phyloP scores from a whole-genome alignment of 176 grass and related monocot genomes.

The Avena sativa region DNA sequence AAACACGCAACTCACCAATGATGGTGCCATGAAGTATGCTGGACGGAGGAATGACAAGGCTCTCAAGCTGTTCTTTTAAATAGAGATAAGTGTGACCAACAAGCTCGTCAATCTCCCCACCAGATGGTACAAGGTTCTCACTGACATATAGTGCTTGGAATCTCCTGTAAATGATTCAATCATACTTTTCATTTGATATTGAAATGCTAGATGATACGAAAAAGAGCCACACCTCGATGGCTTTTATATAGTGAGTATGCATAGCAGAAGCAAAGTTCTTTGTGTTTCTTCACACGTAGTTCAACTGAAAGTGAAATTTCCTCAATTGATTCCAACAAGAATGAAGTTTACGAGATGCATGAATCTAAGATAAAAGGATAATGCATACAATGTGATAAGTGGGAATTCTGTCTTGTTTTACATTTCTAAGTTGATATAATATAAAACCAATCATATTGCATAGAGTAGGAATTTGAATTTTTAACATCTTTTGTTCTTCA shows the following conservation, averaged over 20 bases:
- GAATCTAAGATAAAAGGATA: not conserved
- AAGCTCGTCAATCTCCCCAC: conserved; percentile 80
- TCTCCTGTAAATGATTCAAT: conserved; percentile 60
- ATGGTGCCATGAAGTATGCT: conserved; percentile 98
- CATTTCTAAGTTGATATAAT: not conserved
- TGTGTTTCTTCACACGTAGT: not conserved
- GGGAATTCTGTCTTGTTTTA: not conserved
- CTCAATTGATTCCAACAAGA: not conserved
- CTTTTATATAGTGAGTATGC: conserved; percentile 14
- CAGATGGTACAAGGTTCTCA: conserved; percentile 64
- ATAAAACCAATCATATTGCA: not conserved
- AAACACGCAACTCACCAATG: conserved; percentile 72
- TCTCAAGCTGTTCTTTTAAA: conserved; percentile 88
- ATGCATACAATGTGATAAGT: not conserved
- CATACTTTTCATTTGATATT: conserved; percentile 15
- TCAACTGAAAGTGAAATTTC: conserved; percentile 13
- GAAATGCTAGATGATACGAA: conserved; percentile 25
- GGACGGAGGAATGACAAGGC: conserved; percentile 66
- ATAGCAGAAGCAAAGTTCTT: not conserved
- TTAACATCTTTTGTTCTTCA: not conserved
- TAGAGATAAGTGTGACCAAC: conserved; percentile 90
- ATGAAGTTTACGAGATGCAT: not conserved
- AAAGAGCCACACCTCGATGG: not conserved
- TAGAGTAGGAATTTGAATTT: not conserved
- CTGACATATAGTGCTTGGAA: conserved; percentile 81